phyloP scores from a whole-genome alignment of 2,329 filamentous ascomycete species.

The Albifimbria verrucaria region DNA sequence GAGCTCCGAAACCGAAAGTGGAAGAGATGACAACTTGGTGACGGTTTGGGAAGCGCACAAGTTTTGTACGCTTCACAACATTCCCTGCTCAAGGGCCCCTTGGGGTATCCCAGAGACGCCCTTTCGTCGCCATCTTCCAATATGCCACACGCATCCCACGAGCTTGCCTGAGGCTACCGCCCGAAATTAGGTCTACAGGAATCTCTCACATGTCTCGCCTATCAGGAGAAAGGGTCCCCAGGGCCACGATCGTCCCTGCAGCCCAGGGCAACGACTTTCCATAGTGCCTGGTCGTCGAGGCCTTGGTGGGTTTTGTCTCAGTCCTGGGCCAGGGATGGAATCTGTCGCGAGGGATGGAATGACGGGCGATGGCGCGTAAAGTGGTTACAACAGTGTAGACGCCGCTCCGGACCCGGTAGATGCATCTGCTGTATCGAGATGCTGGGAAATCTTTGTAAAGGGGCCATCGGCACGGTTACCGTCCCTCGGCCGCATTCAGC shows the following conservation, averaged over 20 bases:
- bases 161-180: background rate
- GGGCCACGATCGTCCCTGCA: background rate
- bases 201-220: background rate
- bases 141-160: too few species aligned
- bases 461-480: background rate
- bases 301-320: background rate
- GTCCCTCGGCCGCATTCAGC: background rate
- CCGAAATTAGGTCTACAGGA: background rate
- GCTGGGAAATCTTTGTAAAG: background rate
- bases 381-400: background rate
- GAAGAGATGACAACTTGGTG: background rate
- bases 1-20: background rate
- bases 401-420: background rate
- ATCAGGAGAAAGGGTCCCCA: background rate
- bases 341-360: background rate
- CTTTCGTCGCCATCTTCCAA: background rate
- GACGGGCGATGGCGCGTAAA: background rate
- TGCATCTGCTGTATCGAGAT: background rate
- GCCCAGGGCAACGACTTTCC: background rate
- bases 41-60: background rate
- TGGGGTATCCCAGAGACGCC: background rate
- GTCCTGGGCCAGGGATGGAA: background rate
- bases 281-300: background rate
- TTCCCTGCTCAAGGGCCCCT: background rate
- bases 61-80: background rate